Evolutionary conservation across 116 monocot genomes (phyloP).

Genomic region (Dioscorea cayenensis): DNA sequence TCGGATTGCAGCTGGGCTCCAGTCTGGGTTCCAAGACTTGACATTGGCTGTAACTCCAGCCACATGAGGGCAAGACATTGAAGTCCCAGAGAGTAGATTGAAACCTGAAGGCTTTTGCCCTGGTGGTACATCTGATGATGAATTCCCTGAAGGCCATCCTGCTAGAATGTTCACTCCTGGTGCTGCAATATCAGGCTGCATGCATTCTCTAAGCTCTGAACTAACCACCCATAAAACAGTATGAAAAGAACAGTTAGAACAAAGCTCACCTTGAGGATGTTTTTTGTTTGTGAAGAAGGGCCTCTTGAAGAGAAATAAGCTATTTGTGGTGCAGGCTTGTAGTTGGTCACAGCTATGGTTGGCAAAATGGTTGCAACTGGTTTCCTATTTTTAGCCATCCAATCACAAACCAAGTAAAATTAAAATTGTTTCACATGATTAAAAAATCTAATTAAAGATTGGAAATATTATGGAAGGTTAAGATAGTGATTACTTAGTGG

Average conservation of each 20-base stretch:
- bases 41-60: conserved; percentile 56
- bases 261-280: conserved; percentile 47
- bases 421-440: background rate
- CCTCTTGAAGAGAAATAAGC: conserved; percentile 88
- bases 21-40: conserved; percentile 61
- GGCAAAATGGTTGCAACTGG: conserved; percentile 75
- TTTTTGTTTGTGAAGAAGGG: conserved; percentile 37
- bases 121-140: conserved; percentile 23
- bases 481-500: conserved; percentile 40
- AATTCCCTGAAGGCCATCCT: conserved; percentile 38
- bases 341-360: conserved; percentile 36
- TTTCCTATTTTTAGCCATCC: conserved; percentile 17
- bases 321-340: conserved; percentile 67
- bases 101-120: conserved; percentile 57
- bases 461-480: background rate
- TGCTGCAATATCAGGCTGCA: conserved; percentile 71
- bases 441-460: too few relatives aligned
- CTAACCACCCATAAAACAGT: background rate
- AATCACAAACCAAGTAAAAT: background rate
- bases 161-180: conserved; percentile 92
- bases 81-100: conserved; percentile 68
- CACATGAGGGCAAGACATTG: conserved; percentile 89
- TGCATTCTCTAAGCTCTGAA: background rate
- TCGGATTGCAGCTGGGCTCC: conserved; percentile 66
- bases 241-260: background rate